Evolutionary conservation across 805 yeast genomes (phyloP).

Genomic region (Lipomyces spencermartinsiae): DNA sequence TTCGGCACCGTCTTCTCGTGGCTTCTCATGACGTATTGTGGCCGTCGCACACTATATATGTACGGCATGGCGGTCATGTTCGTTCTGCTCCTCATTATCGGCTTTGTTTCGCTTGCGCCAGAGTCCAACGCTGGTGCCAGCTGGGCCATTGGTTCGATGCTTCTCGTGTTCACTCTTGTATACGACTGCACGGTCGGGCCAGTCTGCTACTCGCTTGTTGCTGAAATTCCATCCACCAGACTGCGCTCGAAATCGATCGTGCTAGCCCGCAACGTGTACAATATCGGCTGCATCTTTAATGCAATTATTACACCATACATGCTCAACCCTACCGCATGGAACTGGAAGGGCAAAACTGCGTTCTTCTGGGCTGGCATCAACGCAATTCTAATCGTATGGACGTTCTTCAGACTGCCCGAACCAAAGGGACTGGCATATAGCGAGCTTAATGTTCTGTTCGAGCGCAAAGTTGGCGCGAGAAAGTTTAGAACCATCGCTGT

Average conservation of each 20-base stretch:
- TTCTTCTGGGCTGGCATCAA: slow-evolving; percentile 48
- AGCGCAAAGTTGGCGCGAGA: slow-evolving; percentile 11
- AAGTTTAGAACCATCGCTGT: slow-evolving; percentile 16
- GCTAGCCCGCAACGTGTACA: slow-evolving; percentile 49
- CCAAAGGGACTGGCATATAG: slow-evolving; percentile 63
- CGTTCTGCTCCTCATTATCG: slow-evolving; percentile 30
- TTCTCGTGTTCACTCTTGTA: slow-evolving; percentile 54
- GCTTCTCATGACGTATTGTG: slow-evolving; percentile 6
- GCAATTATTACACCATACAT: slow-evolving; percentile 52
- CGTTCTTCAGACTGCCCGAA: slow-evolving; percentile 63
- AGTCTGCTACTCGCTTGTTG: slow-evolving; percentile 50
- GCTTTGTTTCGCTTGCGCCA: slow-evolving; percentile 30
- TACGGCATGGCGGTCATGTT: slow-evolving; percentile 22
- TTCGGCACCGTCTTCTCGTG: slow-evolving; percentile 21
- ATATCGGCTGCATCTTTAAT: slow-evolving; percentile 37
- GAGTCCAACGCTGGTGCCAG: slow-evolving; percentile 29
- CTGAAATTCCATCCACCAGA: slow-evolving; percentile 54
- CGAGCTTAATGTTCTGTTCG: slow-evolving; percentile 63
- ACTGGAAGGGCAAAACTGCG: slow-evolving; percentile 26
- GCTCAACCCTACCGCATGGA: slow-evolving; percentile 55
- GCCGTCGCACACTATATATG: slow-evolving; percentile 34
- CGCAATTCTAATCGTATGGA: slow-evolving; percentile 50
- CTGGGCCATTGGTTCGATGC: slow-evolving; percentile 51
- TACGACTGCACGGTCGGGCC: slow-evolving; percentile 57
- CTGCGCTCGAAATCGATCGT: slow-evolving; percentile 53